Conservation (phyloP, 2,329 filamentous ascomycete species). For the Trichophyton rubrum region DNA sequence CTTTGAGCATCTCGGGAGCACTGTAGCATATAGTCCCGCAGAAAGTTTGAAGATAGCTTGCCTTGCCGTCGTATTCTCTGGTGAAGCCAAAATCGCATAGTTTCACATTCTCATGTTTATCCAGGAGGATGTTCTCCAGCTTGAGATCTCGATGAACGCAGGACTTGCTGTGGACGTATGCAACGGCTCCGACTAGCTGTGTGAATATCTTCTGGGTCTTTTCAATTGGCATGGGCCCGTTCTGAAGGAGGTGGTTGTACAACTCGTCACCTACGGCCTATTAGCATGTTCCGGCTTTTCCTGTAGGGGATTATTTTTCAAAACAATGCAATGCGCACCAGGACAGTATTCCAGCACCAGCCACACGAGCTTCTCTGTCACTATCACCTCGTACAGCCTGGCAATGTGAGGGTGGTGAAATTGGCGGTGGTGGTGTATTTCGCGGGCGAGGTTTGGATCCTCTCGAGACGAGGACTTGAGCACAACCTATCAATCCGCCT, state of each 20-base stretch:
- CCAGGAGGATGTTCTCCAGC: slow-evolving; percentile 88
- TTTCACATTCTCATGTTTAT: slow-evolving; percentile 96
- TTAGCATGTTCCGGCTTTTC: slow-evolving; percentile 5
- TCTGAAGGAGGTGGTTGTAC: slow-evolving; percentile 84
- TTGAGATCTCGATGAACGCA: slow-evolving; percentile 97
- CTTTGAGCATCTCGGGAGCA: slow-evolving; percentile 95
- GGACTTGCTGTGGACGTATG: slow-evolving; percentile 86
- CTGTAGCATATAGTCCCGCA: slow-evolving; percentile 97
- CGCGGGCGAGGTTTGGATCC: slow-evolving; percentile 86
- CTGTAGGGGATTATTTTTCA: not conserved
- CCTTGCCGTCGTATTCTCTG: slow-evolving; percentile 87
- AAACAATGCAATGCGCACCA: slow-evolving; percentile 40
- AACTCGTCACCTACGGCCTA: slow-evolving; percentile 66
- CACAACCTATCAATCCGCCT: slow-evolving; percentile 54
- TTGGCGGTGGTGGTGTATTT: slow-evolving; percentile 97
- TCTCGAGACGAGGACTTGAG: slow-evolving; percentile 96
- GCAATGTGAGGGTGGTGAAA: slow-evolving; percentile 97
- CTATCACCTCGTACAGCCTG: slow-evolving; percentile 91
- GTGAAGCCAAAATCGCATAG: slow-evolving; percentile 97
- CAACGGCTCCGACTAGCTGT: slow-evolving; percentile 86
- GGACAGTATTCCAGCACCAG: slow-evolving; percentile 93
- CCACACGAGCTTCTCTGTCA: slow-evolving; percentile 92
- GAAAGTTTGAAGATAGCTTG: slow-evolving; percentile 91
- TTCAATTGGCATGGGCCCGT: slow-evolving; percentile 68
- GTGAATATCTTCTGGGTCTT: slow-evolving; percentile 95